A percentile compares a stretch with the other conserved stretches of the same genome.
phyloP scores from a whole-genome alignment of 208 protist species.

The Vickermania ingenoplastis region DNA sequence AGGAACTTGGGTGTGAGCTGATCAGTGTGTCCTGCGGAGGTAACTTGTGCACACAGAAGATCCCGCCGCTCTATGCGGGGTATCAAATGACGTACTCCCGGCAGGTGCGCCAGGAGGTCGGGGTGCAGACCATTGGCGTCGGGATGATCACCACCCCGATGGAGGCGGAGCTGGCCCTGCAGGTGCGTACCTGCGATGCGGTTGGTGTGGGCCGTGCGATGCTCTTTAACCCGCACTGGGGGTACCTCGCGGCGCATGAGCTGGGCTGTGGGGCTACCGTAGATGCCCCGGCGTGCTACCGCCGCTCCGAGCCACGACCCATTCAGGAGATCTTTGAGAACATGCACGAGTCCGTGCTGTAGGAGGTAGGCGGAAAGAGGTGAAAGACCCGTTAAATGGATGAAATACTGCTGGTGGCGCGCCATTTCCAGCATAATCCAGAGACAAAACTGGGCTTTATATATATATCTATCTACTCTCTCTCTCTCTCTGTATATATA shows the following conservation, averaged over 20 bases:
- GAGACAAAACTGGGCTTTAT: too few relatives aligned
- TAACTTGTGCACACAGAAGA: slow-evolving; percentile 42
- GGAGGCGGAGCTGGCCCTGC: slow-evolving; percentile 30
- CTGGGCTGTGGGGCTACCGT: slow-evolving; percentile 6
- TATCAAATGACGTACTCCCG: slow-evolving; percentile 50
- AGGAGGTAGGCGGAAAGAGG: too few relatives aligned
- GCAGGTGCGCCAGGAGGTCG: slow-evolving; percentile 23
- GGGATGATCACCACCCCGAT: slow-evolving; percentile 54
- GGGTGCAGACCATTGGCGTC: slow-evolving; percentile 42
- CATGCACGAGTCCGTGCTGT: too few relatives aligned
- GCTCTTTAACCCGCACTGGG: slow-evolving; percentile 66
- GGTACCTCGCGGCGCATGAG: slow-evolving; percentile 18
- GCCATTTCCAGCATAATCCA: too few relatives aligned
- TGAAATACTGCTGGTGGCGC: too few relatives aligned
- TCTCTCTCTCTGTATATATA: too few relatives aligned
- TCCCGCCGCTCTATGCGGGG: slow-evolving; percentile 9
- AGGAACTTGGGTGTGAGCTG: slow-evolving; percentile 37
- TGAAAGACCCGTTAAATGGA: too few relatives aligned
- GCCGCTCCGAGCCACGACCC: slow-evolving; percentile 10
- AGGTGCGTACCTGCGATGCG: slow-evolving; percentile 27
- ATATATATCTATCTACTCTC: too few relatives aligned
- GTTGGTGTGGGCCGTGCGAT: slow-evolving; percentile 53
- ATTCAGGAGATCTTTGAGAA: slow-evolving; percentile 7
- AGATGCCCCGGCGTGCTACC: slow-evolving; percentile 12
- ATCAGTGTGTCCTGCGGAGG: slow-evolving; percentile 66